Base-by-base conservation (phyloP, 2,329 filamentous ascomycete genomes). In the Talaromyces marneffei region DNA sequence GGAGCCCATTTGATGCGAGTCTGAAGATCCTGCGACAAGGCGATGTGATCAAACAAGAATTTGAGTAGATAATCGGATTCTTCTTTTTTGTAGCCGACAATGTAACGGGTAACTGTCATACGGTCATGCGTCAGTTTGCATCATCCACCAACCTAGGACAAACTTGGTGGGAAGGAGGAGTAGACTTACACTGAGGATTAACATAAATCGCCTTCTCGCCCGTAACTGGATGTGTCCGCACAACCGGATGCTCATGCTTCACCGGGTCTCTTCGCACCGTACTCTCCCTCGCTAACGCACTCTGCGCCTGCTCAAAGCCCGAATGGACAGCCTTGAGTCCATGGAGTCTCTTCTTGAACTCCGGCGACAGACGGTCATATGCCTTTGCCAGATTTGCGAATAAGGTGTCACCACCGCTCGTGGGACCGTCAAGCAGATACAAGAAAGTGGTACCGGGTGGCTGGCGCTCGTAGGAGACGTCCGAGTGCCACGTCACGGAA, bases 401-500 rank as follows among this genome's bases (percentile, higher is more conserved):
- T 2, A 95, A 78, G 0, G 92, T 96, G 71, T 96, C 92, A 53
- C 92, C 92, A 37, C 92, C 92, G 0, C 85, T 87, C 40, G 84
- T 80, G 1, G 92, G 92, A 48, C 85, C 87, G 71, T 96, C 91
- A n/a, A 97, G 83, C 55, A 92, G 82, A 71, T 95, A 96, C 37
- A 96, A 76, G 76, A 96, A 95, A 0, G 92, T 96, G 0, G 91
- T 96, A 31, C 91, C 91, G 0, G 92, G 91, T 1, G 92, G 91
- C 76, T 97, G 92, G 66, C 84, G 79, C 78, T 96, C 92, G 71
- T 95, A 96, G 0, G 89, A 90, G 1, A 96, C 87, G 67, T 96
- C 92, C 0, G 87, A 90, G 77, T 96, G 92, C 91, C 91, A 96
- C 7, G 90, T 90, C 1, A 95, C 86, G 0, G 87, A 90, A 75